Conservation (phyloP, 108 stramenopile species). For the Skeletonema costatum region DNA sequence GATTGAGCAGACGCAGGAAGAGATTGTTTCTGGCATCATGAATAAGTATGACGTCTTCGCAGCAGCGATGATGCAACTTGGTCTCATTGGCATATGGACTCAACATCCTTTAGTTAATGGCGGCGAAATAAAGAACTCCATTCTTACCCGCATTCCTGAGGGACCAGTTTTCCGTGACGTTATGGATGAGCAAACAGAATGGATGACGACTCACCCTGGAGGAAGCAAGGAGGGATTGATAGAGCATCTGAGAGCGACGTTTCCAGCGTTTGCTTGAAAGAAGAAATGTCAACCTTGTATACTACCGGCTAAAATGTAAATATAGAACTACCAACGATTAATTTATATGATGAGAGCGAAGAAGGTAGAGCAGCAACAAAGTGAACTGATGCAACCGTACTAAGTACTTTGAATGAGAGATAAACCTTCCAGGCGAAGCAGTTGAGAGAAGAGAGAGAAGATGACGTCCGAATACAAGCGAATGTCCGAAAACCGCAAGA, state of each 20-base stretch:
- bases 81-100: constrained; percentile 77
- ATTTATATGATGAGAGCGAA: too few relatives aligned
- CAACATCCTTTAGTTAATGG: constrained; percentile 80
- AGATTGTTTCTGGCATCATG: constrained; percentile 62
- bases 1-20: constrained; percentile 70
- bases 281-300: background rate
- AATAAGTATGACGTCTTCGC: constrained; percentile 75
- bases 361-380: too few relatives aligned
- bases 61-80: constrained; percentile 76
- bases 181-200: constrained; percentile 83
- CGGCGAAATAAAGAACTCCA: constrained; percentile 48
- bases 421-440: too few relatives aligned
- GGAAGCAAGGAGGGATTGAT: constrained; percentile 56
- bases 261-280: constrained; percentile 52
- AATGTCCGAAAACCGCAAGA: too few relatives aligned
- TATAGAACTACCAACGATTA: background rate
- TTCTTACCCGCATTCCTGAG: constrained; percentile 65
- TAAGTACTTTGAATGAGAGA: too few relatives aligned
- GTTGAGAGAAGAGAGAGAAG: too few relatives aligned
- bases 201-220: constrained; percentile 82
- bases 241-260: constrained; percentile 55
- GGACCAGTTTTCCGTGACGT: constrained; percentile 84
- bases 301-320: background rate
- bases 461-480: too few relatives aligned
- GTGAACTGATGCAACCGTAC: too few relatives aligned